Evolutionary conservation across 2,329 filamentous ascomycete genomes (phyloP), one percentile per base, ranked within the genome.

Genomic region (Stagonosporopsis chrysanthemi): DNA sequence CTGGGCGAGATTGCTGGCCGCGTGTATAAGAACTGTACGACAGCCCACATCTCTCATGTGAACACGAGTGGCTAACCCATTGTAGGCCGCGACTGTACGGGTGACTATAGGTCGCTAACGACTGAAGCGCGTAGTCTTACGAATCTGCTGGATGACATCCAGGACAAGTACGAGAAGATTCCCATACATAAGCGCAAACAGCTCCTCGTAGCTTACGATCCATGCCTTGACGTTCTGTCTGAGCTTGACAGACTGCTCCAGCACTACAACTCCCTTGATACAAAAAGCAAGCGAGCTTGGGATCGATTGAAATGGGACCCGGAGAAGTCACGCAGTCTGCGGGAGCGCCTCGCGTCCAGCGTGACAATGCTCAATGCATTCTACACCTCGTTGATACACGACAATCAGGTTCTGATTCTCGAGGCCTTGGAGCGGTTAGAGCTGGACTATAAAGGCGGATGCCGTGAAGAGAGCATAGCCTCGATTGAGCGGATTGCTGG

Each of bases 291-390:
- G 50, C 59, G 71, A 31, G 60, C 66, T 8, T 75, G 68, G 68
- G 69, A 75, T 39, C 64, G 71, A 14, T 26, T 74, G 38, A 69
- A 63, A 51, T 74, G 66, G 63, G 71, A 72, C 26, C 63, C 70
- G 4, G 60, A 68, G 6, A 62, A 55, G n/a, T 65, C 61, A 2
- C 57, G 55, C 15, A 57, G 58, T 15, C 42, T 74, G 14, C 64
- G 68, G 4, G 64, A 64, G 22, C 66, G 67, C 4, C 56, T 75
- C 5, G 63, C 62, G n/a, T 54, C 65, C 19, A 68, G 58, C 33
- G 66, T 70, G 9, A 49, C 56, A 2, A 64, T 70, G 61, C 63
- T 75, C 8, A 70, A 66, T 29, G 43, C 49, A 12, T 74, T 75
- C 54, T 74, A 71, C 22, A 66, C 56, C 4, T 64, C 61, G 4